phyloP scores from a whole-genome alignment of 2,329 filamentous ascomycete genomes.

The Exophiala sideris region DNA sequence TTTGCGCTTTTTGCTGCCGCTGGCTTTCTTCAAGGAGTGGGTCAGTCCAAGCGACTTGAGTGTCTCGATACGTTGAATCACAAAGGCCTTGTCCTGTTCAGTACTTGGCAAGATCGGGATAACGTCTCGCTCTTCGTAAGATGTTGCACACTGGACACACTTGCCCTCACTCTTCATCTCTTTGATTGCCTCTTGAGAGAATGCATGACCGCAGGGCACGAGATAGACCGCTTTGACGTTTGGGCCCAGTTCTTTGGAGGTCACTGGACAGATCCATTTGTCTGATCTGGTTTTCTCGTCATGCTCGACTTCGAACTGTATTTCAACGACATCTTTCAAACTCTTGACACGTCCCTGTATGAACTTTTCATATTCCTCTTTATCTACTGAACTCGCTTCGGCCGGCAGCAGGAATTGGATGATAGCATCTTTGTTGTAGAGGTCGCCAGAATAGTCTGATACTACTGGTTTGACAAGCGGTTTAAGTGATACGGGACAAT shows the following conservation, averaged over 20 bases:
- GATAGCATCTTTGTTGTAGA: conserved; percentile 94
- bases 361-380: conserved; percentile 60
- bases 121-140: conserved; percentile 69
- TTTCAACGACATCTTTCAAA: conserved; percentile 79
- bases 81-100: conserved; percentile 65
- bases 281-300: conserved; percentile 43
- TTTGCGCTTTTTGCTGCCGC: conserved; percentile 68
- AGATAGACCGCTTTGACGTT: conserved; percentile 78
- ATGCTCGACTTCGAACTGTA: conserved; percentile 64
- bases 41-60: conserved; percentile 70
- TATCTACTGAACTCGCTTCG: conserved; percentile 51
- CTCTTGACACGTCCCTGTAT: conserved; percentile 66
- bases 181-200: conserved; percentile 79
- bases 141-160: conserved; percentile 67
- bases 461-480: conserved; percentile 72
- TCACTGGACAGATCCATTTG: conserved; percentile 77
- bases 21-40: conserved; percentile 81
- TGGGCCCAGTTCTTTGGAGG: conserved; percentile 78
- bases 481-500: conserved; percentile 79
- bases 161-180: conserved; percentile 64
- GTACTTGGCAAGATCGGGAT: conserved; percentile 76
- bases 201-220: conserved; percentile 92
- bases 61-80: conserved; percentile 65
- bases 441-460: conserved; percentile 74
- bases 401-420: conserved; percentile 64